phyloP scores from a whole-genome alignment of 331 rosid genomes.

The Acacia concinna region DNA sequence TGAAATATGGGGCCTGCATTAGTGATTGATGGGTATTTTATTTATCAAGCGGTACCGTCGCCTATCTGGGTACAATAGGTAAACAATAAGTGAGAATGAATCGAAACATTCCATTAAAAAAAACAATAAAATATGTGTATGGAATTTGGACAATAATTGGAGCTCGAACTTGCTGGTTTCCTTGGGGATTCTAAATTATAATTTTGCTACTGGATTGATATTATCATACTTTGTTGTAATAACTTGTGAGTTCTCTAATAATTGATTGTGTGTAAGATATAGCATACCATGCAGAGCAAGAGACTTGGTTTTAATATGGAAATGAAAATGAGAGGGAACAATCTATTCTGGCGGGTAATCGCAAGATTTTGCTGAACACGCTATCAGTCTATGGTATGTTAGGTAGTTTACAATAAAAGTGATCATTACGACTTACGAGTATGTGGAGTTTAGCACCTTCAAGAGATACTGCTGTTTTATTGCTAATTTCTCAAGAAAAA shows the following conservation, averaged over 20 bases:
- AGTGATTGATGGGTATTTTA: slow-evolving; percentile 3
- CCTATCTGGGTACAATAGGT: background rate
- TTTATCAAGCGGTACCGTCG: background rate
- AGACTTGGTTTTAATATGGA: background rate
- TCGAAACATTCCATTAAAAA: background rate
- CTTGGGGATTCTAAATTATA: background rate
- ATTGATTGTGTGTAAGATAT: background rate
- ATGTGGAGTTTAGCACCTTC: background rate
- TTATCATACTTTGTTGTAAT: background rate
- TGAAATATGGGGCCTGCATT: background rate
- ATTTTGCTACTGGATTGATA: background rate
- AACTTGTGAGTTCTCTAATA: background rate
- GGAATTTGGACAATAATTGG: background rate
- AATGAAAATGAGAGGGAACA: background rate
- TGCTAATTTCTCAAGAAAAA: background rate
- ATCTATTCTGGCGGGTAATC: background rate
- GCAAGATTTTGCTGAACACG: background rate
- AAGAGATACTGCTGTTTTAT: background rate
- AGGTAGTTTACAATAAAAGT: background rate
- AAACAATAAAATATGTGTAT: background rate
- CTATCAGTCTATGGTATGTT: background rate
- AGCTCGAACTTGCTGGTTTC: background rate
- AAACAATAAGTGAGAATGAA: background rate
- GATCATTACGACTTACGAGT: background rate
- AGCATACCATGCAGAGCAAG: background rate